Conservation (phyloP, 495 filamentous ascomycete species). For the Bryoglossum gracile region DNA sequence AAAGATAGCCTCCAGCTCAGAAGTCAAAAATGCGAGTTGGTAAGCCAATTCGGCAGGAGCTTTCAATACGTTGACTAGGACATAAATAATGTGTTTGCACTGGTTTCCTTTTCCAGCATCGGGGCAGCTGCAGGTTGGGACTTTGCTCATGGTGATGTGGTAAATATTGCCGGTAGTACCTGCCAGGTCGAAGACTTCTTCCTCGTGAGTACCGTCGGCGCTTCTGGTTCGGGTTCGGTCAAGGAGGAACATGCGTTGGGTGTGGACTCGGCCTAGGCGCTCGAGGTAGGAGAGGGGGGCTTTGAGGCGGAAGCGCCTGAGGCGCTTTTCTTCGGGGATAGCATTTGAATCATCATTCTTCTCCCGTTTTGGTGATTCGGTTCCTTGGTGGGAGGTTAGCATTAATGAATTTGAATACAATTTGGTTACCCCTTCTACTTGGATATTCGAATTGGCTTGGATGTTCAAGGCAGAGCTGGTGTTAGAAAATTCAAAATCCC, state of each 20-base stretch:
- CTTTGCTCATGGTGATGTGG: constrained; percentile 40
- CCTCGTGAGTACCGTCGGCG: constrained; percentile 22
- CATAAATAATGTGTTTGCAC: constrained; percentile 53
- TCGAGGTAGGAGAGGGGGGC: constrained; percentile 14
- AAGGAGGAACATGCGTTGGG: constrained; percentile 24
- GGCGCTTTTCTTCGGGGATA: constrained; percentile 19
- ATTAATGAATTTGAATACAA: no score
- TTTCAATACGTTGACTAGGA: constrained; percentile 54
- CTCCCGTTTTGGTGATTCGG: no score
- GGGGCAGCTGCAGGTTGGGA: constrained; percentile 63
- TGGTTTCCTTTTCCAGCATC: constrained; percentile 55
- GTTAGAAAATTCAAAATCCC: no score
- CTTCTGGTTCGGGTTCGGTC: constrained; percentile 14
- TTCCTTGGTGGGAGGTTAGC: no score
- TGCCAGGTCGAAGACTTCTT: constrained; percentile 55
- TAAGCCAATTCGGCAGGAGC: constrained; percentile 47
- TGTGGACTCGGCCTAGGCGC: constrained; percentile 16
- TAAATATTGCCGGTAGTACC: constrained; percentile 77
- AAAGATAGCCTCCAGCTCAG: constrained; percentile 59
- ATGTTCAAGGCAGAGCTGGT: not conserved
- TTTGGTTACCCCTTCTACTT: constrained; percentile 7
- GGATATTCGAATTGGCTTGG: constrained; percentile 1
- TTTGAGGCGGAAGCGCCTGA: constrained; percentile 11
- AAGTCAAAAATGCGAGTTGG: constrained; percentile 62
- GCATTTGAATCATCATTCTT: no score